Percentiles rank a stretch among this genome's conserved stretches.
Evolutionary conservation across 768 basidiomycete genomes (phyloP).

Genomic region (Termitomyces eurrhizus): DNA sequence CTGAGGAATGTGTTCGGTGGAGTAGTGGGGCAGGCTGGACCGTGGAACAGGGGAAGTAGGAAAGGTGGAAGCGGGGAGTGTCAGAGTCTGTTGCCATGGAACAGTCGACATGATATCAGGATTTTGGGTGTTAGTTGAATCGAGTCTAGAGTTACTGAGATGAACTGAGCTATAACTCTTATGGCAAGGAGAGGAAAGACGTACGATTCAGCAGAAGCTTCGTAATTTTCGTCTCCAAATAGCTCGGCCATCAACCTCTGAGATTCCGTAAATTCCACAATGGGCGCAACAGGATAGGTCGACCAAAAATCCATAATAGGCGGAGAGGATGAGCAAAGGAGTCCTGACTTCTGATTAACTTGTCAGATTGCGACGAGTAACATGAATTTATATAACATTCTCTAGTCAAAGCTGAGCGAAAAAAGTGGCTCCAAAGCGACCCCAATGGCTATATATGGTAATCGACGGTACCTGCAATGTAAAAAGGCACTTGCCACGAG

Average conservation of each 20-base stretch:
- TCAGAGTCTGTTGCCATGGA: background rate
- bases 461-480: background rate
- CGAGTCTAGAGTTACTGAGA: background rate
- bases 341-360: background rate
- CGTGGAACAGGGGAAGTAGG: no score
- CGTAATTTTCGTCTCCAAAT: background rate
- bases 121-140: background rate
- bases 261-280: background rate
- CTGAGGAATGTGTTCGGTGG: background rate
- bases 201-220: background rate
- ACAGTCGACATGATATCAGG: background rate
- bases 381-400: background rate
- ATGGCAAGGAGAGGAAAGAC: background rate
- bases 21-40: background rate
- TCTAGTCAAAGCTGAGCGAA: slow-evolving; percentile 3
- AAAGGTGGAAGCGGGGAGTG: background rate
- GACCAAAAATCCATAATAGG: background rate
- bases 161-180: background rate
- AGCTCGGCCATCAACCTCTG: slow-evolving; percentile 1
- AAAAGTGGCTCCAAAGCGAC: background rate
- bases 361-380: background rate
- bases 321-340: background rate
- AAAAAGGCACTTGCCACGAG: background rate
- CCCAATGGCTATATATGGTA: background rate
- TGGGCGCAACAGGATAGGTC: background rate